Evolutionary conservation across 495 filamentous ascomycete genomes (phyloP).

Genomic region (Penicillium fimorum): DNA sequence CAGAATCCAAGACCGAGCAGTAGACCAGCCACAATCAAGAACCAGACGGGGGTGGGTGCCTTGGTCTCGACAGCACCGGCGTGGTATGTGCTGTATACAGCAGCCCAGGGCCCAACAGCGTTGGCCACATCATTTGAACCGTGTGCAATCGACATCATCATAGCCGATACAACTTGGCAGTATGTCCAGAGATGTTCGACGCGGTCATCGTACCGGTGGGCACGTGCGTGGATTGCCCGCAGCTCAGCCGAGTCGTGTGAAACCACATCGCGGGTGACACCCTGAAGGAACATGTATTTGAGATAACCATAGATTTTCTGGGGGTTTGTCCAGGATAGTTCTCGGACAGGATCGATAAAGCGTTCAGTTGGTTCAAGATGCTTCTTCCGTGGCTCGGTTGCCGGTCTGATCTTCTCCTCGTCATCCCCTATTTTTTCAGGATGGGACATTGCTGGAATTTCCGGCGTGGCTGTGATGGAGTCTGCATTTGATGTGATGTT

Average conservation of each 20-base stretch:
- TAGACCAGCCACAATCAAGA: conserved; percentile 58
- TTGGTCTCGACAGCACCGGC: conserved; percentile 44
- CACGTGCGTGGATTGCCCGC: conserved; percentile 57
- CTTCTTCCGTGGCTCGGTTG: conserved; percentile 26
- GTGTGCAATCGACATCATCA: conserved; percentile 70
- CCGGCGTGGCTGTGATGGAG: conserved; percentile 69
- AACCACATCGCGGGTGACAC: conserved; percentile 61
- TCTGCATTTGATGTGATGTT: conserved; percentile 25
- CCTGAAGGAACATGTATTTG: conserved; percentile 53
- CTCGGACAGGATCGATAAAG: conserved; percentile 33
- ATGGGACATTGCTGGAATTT: conserved; percentile 58
- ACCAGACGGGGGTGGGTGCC: conserved; percentile 63
- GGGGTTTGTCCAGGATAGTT: conserved; percentile 31
- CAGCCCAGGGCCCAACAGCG: conserved; percentile 67
- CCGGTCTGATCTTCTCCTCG: conserved; percentile 59
- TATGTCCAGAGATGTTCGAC: conserved; percentile 71
- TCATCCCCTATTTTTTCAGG: conserved; percentile 44
- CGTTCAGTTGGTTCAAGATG: conserved; percentile 33
- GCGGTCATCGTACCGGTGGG: conserved; percentile 64
- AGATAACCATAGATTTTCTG: conserved; percentile 39
- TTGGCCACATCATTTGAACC: conserved; percentile 75
- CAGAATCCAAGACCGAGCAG: conserved; percentile 61
- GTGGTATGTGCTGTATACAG: conserved; percentile 56
- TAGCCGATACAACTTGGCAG: conserved; percentile 66
- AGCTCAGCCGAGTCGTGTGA: conserved; percentile 45